These are phyloP conservation scores for Taphrina wiesneri DNA, from an alignment of 1,139 yeast species.

Conservation along the genomic window DNA sequence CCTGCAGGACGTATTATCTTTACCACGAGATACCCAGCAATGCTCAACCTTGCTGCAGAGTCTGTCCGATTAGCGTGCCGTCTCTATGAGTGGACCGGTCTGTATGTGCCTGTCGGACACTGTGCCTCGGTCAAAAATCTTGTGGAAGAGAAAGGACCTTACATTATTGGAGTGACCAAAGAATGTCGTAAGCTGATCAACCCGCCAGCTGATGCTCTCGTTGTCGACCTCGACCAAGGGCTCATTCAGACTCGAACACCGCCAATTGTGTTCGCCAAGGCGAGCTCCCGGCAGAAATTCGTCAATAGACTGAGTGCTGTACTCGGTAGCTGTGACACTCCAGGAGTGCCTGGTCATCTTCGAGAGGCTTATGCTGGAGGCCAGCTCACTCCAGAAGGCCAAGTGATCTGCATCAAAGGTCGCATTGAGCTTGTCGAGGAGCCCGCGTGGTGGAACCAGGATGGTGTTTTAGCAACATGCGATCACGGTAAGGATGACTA, in stretches of 20 bases:
- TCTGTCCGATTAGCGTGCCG: constrained; percentile 27
- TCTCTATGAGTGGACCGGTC: constrained; percentile 25
- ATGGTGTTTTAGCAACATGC: constrained; percentile 11
- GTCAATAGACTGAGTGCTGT: constrained; percentile 8
- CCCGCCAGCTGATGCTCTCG: constrained; percentile 26
- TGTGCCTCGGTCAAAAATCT: constrained; percentile 3
- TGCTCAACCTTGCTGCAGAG: constrained; percentile 32
- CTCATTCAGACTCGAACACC: constrained; percentile 23
- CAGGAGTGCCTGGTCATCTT: constrained; percentile 27
- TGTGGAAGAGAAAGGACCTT: constrained; percentile 29
- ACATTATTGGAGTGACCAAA: constrained; percentile 24
- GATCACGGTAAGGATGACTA: constrained; percentile 9
- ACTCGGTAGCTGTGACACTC: background rate
- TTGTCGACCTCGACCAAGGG: constrained; percentile 31
- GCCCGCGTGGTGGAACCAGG: constrained; percentile 31
- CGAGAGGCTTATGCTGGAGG: constrained; percentile 23
- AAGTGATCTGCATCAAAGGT: constrained; percentile 22
- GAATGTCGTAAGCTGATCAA: constrained; percentile 28
- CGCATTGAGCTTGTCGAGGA: constrained; percentile 21
- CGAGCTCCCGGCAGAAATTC: constrained; percentile 28
- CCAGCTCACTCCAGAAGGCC: constrained; percentile 26
- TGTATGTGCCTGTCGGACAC: constrained; percentile 33
- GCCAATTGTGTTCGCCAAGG: constrained; percentile 22
- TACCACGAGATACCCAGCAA: constrained; percentile 12
- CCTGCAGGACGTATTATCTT: constrained; percentile 31